Percentiles rank a stretch among this genome's conserved stretches.
phyloP scores from a whole-genome alignment of 441 rosid species.

The Aquilaria agallochum region DNA sequence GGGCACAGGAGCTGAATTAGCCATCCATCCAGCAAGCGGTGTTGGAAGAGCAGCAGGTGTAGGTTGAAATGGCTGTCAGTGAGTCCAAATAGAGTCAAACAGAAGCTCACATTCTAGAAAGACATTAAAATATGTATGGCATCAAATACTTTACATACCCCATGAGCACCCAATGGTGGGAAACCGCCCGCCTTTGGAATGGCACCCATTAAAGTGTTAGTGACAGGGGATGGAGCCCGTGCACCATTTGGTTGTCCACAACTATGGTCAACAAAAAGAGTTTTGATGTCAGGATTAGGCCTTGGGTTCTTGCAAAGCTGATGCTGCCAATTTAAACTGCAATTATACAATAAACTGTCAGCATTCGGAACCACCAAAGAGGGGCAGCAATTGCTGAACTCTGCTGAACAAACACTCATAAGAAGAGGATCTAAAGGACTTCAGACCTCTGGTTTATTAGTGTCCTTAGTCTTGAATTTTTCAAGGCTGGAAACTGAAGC shows the following conservation, averaged over 20 bases:
- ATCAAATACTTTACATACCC: conserved; percentile 40
- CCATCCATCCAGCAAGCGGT: conserved; percentile 86
- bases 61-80: conserved; percentile 68
- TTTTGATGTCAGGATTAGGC: conserved; percentile 78
- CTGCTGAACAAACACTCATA: not conserved
- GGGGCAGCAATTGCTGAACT: not conserved
- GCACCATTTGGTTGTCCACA: conserved; percentile 78
- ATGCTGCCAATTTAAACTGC: conserved; percentile 91
- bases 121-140: conserved; percentile 7
- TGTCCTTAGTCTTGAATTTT: conserved; percentile 71
- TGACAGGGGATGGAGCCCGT: conserved; percentile 72
- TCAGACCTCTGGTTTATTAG: conserved; percentile 76
- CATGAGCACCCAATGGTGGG: conserved; percentile 58
- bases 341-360: conserved; percentile 14
- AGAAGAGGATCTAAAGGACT: conserved; percentile 11
- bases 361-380: not conserved
- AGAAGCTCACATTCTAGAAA: conserved; percentile 12
- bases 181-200: conserved; percentile 63
- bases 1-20: conserved; percentile 59
- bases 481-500: conserved; percentile 76
- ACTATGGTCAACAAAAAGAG: conserved; percentile 73
- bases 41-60: conserved; percentile 62
- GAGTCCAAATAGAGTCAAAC: conserved; percentile 4
- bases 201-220: conserved; percentile 63
- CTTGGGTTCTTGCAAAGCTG: conserved; percentile 83